Conservation (phyloP, 2,329 filamentous ascomycete genomes). For the Stemphylium beticola region DNA sequence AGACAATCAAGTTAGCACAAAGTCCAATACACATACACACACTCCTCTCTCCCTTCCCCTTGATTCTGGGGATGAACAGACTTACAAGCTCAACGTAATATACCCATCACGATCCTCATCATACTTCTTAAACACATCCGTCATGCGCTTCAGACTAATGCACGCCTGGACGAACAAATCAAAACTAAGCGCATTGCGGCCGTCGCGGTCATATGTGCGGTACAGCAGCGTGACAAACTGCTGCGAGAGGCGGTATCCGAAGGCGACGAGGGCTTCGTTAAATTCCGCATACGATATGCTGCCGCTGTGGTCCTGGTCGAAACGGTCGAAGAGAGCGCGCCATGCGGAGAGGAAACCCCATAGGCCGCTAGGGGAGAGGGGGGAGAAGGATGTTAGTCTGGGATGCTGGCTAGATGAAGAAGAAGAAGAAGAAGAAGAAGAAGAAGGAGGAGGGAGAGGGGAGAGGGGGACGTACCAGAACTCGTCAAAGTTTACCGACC, state of each 20-base stretch:
- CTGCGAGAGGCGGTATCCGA: conserved; percentile 87
- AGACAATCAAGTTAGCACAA: conserved; percentile 13
- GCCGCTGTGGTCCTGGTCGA: conserved; percentile 85
- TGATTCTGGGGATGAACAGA: conserved; percentile 17
- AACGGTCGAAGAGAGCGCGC: conserved; percentile 93
- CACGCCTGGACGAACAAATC: conserved; percentile 98
- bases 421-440: no score
- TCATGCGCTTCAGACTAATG: conserved; percentile 97
- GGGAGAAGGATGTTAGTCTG: conserved; percentile 3
- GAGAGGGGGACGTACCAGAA: conserved; percentile 66
- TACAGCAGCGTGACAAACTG: conserved; percentile 87
- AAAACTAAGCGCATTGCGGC: conserved; percentile 65
- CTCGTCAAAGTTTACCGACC: conserved; percentile 91
- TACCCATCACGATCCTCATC: conserved; percentile 96
- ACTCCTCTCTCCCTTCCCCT: not conserved
- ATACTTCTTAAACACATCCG: conserved; percentile 98
- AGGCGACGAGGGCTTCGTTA: conserved; percentile 83
- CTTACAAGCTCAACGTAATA: conserved; percentile 63
- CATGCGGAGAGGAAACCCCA: conserved; percentile 97
- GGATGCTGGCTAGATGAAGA: no score
- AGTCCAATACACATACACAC: not conserved
- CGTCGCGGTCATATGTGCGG: conserved; percentile 74
- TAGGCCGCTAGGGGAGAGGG: conserved; percentile 63
- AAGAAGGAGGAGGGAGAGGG: not conserved
- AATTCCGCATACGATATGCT: conserved; percentile 89